phyloP scores from a whole-genome alignment of 768 basidiomycete species.

The Brasilioporus rufonigricans region DNA sequence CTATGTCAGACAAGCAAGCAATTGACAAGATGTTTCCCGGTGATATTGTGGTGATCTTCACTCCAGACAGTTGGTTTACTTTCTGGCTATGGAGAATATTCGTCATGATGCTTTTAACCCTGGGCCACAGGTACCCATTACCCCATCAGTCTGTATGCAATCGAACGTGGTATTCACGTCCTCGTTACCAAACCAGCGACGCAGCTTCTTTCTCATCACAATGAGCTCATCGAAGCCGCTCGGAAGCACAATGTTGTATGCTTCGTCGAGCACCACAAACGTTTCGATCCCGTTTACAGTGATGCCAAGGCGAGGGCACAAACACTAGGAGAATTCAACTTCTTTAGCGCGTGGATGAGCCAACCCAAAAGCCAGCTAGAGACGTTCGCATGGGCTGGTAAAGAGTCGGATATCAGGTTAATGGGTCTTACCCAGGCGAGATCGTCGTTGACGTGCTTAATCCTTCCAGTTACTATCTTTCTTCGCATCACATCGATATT shows the following conservation, averaged over 20 bases:
- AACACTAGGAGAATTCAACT: slow-evolving; percentile 87
- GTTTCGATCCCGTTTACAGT: slow-evolving; percentile 90
- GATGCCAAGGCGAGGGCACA: slow-evolving; percentile 81
- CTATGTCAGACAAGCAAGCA: slow-evolving; percentile 69
- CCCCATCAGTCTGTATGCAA: slow-evolving; percentile 81
- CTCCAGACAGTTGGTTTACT: slow-evolving; percentile 71
- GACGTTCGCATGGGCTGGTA: slow-evolving; percentile 96
- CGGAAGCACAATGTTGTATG: slow-evolving; percentile 78
- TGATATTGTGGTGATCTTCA: slow-evolving; percentile 91
- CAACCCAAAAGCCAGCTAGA: slow-evolving; percentile 94
- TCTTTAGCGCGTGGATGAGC: slow-evolving; percentile 97
- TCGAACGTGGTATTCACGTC: slow-evolving; percentile 83
- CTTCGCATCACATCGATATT: slow-evolving; percentile 92
- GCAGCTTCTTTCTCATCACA: slow-evolving; percentile 81
- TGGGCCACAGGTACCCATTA: slow-evolving; percentile 80
- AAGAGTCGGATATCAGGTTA: slow-evolving; percentile 88
- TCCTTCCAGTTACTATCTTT: slow-evolving; percentile 79
- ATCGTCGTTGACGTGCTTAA: not conserved
- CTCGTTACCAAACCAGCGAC: slow-evolving; percentile 93
- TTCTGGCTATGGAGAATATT: not conserved
- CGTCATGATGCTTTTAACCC: not conserved
- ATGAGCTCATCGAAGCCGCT: slow-evolving; percentile 71
- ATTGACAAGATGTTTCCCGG: slow-evolving; percentile 77
- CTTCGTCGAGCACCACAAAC: slow-evolving; percentile 94
- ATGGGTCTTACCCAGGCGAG: not conserved